A percentile compares a stretch with the other conserved stretches of the same genome.
Evolutionary conservation across 2,329 filamentous ascomycete species (phyloP).

Genomic region (Clarireedia sp.): DNA sequence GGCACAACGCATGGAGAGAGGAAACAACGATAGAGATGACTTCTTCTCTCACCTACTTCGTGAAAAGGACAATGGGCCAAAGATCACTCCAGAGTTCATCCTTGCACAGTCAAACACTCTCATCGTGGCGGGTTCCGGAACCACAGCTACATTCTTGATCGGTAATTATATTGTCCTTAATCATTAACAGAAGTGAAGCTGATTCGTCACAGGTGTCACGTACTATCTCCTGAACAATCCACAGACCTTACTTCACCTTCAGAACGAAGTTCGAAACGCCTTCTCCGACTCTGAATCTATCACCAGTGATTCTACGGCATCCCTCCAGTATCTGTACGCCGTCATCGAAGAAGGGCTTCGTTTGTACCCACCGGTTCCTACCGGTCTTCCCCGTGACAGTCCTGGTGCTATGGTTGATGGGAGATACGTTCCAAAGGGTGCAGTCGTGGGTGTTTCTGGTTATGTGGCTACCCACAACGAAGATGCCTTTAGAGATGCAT

Average conservation of each 20-base stretch:
- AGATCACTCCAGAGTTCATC: slow-evolving; percentile 2
- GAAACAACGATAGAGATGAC: slow-evolving; percentile 3
- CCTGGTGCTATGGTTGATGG: slow-evolving; percentile 4
- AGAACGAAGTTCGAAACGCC: not conserved
- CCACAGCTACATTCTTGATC: slow-evolving; percentile 1
- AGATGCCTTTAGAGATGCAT: not conserved
- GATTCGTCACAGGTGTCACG: not conserved
- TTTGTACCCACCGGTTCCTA: slow-evolving; percentile 2
- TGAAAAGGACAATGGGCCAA: slow-evolving; percentile 5
- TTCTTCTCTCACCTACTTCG: slow-evolving; percentile 5
- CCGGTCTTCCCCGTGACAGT: slow-evolving; percentile 1
- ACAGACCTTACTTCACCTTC: not conserved
- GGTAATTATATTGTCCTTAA: not conserved
- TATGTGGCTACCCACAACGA: not conserved
- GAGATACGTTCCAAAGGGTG: not conserved
- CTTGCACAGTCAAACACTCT: slow-evolving; percentile 1
- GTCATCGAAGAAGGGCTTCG: slow-evolving; percentile 10
- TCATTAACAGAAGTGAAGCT: not conserved
- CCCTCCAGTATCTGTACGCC: not conserved
- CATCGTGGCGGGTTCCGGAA: slow-evolving; percentile 5
- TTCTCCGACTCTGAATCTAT: not conserved
- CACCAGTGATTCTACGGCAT: not conserved
- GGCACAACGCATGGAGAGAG: slow-evolving; percentile 1
- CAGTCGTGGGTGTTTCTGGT: not conserved
- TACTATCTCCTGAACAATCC: slow-evolving; percentile 3